phyloP scores from a whole-genome alignment of 192 early-diverging fungal species.

The Entomortierella beljakovae region DNA sequence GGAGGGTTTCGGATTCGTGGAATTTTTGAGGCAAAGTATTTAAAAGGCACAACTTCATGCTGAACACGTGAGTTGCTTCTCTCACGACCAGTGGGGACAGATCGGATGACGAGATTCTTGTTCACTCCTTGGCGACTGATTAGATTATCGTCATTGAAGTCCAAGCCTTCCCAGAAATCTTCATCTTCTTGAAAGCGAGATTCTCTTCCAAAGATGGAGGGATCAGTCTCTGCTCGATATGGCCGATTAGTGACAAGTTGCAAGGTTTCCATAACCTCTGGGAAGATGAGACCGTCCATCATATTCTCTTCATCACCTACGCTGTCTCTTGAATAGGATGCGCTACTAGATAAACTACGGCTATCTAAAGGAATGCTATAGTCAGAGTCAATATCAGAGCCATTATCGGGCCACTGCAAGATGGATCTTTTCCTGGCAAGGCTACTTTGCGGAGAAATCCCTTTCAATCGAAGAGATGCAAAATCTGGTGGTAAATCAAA shows the following conservation, averaged over 20 bases:
- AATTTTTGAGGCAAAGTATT: constrained; percentile 47
- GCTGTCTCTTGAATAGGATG: constrained; percentile 16
- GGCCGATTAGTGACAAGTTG: constrained; percentile 14
- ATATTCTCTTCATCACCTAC: constrained; percentile 23
- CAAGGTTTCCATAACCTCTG: constrained; percentile 25
- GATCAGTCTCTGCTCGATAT: constrained; percentile 16
- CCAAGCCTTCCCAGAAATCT: constrained; percentile 43
- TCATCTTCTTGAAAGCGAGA: constrained; percentile 33
- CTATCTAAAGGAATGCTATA: constrained; percentile 29
- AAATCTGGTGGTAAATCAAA: constrained; percentile 29
- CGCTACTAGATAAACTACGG: constrained; percentile 17
- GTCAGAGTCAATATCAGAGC: constrained; percentile 25
- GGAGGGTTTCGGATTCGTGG: constrained; percentile 31
- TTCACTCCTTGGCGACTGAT: constrained; percentile 24
- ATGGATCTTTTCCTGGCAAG: constrained; percentile 1
- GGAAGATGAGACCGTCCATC: constrained; percentile 29
- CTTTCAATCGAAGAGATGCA: constrained; percentile 6
- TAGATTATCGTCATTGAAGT: constrained; percentile 8
- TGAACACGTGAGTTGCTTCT: constrained; percentile 38
- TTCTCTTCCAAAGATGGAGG: constrained; percentile 32
- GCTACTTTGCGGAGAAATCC: not conserved
- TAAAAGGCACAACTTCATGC: constrained; percentile 31
- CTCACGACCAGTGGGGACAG: constrained; percentile 18
- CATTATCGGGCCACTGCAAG: constrained; percentile 24
- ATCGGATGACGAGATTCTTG: constrained; percentile 21